A percentile compares a stretch with the other conserved stretches of the same genome.
Conservation (phyloP, 1,139 yeast species). For the Zygosaccharomyces sapae region DNA sequence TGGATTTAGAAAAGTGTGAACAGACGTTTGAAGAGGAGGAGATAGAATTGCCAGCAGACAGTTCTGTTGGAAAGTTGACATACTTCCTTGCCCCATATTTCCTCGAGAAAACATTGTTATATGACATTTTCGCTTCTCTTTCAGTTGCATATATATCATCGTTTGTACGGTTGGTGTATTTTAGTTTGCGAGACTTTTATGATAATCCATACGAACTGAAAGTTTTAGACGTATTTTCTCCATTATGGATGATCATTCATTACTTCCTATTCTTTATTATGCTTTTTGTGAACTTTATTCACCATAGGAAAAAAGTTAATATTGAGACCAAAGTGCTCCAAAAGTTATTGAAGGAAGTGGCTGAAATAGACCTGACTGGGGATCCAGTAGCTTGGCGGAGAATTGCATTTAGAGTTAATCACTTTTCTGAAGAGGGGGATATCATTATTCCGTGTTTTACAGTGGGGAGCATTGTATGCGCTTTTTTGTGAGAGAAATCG, state of each 20-base stretch:
- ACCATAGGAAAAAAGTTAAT: not conserved
- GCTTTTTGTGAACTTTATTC: not conserved
- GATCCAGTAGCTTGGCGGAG: slow-evolving; percentile 2
- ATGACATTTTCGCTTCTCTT: not conserved
- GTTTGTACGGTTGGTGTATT: not conserved
- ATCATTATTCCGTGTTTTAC: not conserved
- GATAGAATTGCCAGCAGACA: too few species aligned
- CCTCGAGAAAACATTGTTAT: not conserved
- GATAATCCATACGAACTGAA: not conserved
- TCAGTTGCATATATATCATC: not conserved
- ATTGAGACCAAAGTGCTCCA: not conserved
- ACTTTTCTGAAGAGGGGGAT: not conserved
- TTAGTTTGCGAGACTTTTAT: not conserved
- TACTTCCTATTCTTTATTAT: not conserved
- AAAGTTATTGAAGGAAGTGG: not conserved
- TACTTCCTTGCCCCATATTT: not conserved
- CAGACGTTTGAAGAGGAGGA: not conserved
- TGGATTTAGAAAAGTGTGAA: not conserved
- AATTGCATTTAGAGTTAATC: not conserved
- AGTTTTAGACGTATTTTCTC: not conserved
- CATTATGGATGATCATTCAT: not conserved
- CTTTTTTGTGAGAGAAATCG: not conserved
- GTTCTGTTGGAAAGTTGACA: not conserved
- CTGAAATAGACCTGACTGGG: not conserved
- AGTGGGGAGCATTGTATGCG: slow-evolving; percentile 1